Base-by-base conservation (phyloP, 768 basidiomycete genomes). In the Termitomyces heimii region DNA sequence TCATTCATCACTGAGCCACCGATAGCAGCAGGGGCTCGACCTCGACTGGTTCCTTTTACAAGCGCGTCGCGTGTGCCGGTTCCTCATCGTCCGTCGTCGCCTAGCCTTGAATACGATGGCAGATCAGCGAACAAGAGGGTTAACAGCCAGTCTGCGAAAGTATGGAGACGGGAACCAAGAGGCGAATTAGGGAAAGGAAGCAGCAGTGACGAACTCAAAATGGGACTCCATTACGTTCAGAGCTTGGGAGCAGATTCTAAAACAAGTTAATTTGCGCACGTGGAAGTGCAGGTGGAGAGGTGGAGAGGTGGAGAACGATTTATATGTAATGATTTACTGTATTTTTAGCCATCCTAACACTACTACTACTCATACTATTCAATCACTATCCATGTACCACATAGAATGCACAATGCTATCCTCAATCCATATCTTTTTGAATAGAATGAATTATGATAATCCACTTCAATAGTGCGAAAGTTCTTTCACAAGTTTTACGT, bases 31-130 rank as follows among this genome's bases (percentile, higher is more conserved):
- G 65, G 62, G 37, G 66, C 74, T 14, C 78, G 80, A 14, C 85
- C 88, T 34, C 80, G 86, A 32, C 69, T 90, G 31, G 85, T 89
- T 34, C 88, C 85, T 28, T 89, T 91, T 66, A 88, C 84, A 7
- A 82, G 81, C 59, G 82, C 84, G 16, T 77, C 79, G 20, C 82
- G 85, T 20, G 85, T 87, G 26, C 86, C 87, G 20, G 75, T 82
- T 1, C 84, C 86, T 24, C 75, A 78, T 61, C 62, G 77, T 61
- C 65, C 79, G 58, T 63, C 77, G 53, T 59, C 65, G 35, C 63
- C 64, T 34, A 68, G 66, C 18, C 61, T 59, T 10, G 64, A 64
- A 52, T 60, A 66, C 40, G 65, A 63, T 34, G 60, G 62, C 37
- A 62, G 61, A 39, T 59, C 71, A 65, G 66, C 65, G n/a, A 68